These are phyloP conservation scores for Agapanthus africanus DNA, from an alignment of 106 monocot genomes.

Conservation along the genomic window DNA sequence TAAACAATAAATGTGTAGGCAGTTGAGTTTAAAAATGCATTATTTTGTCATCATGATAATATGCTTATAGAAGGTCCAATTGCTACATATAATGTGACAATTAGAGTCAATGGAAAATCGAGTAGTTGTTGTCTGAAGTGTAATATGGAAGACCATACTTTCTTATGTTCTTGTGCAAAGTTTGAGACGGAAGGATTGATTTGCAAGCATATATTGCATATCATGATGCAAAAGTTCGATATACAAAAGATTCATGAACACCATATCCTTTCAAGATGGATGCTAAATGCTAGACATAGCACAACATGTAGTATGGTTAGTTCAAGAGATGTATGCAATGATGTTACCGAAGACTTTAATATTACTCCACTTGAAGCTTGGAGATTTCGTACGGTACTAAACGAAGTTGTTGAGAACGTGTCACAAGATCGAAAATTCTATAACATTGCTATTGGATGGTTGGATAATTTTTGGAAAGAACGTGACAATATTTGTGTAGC, in stretches of 20 bases:
- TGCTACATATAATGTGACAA: background rate
- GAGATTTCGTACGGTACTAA: background rate
- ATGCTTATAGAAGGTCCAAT: background rate
- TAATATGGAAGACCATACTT: background rate
- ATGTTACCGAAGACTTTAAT: too few relatives aligned
- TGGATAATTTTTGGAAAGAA: background rate
- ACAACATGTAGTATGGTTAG: too few relatives aligned
- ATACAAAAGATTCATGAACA: background rate
- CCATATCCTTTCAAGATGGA: background rate
- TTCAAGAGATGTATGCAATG: too few relatives aligned
- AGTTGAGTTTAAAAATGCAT: background rate
- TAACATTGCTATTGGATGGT: background rate
- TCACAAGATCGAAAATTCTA: background rate
- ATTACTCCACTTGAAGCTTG: background rate
- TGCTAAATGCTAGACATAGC: too few relatives aligned
- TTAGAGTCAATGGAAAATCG: background rate
- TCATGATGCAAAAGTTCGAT: background rate
- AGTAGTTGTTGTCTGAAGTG: background rate
- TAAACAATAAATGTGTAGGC: constrained; percentile 11
- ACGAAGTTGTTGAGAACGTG: background rate
- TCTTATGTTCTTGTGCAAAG: background rate
- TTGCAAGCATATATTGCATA: background rate
- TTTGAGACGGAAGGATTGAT: background rate
- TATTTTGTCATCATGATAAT: background rate
- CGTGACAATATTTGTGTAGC: too few relatives aligned